Percentiles rank a stretch among this genome's conserved stretches.
Evolutionary conservation across 805 yeast species (phyloP).

Genomic region (Lipomyces lipofer): DNA sequence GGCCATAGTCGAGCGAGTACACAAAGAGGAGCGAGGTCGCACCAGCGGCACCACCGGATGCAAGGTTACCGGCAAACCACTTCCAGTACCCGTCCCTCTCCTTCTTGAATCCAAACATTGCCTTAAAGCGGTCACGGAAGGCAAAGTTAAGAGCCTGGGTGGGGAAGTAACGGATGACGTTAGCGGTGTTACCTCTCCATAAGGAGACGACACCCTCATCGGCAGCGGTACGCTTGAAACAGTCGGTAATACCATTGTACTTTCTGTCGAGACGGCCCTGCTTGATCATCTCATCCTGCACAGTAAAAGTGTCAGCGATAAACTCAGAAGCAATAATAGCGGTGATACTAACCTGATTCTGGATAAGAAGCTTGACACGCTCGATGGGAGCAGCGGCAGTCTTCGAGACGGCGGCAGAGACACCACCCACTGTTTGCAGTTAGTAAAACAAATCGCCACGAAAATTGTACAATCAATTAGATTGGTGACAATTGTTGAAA

Average conservation of each 20-base stretch:
- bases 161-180: slow-evolving; percentile 98
- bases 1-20: slow-evolving; percentile 96
- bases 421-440: slow-evolving; percentile 95
- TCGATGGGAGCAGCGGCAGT: slow-evolving; percentile 98
- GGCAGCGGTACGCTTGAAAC: slow-evolving; percentile 92
- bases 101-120: slow-evolving; percentile 95
- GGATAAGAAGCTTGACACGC: slow-evolving; percentile 94
- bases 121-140: slow-evolving; percentile 96
- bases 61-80: slow-evolving; percentile 98
- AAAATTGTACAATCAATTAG: slow-evolving; percentile 3
- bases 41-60: slow-evolving; percentile 99
- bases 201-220: slow-evolving; percentile 89
- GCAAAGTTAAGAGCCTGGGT: slow-evolving; percentile 98
- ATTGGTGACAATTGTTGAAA: neutral
- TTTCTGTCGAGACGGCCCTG: slow-evolving; percentile 88
- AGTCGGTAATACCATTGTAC: slow-evolving; percentile 88
- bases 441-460: slow-evolving; percentile 32
- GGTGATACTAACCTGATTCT: slow-evolving; percentile 61
- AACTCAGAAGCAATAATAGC: neutral
- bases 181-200: slow-evolving; percentile 99
- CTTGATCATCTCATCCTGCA: slow-evolving; percentile 85
- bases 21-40: slow-evolving; percentile 91
- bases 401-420: slow-evolving; percentile 97
- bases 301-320: no score
- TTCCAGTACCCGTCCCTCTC: slow-evolving; percentile 78